A percentile compares a stretch with the other conserved stretches of the same genome.
phyloP scores from a whole-genome alignment of 352 stramenopile species.

The Phytophthora pisi region DNA sequence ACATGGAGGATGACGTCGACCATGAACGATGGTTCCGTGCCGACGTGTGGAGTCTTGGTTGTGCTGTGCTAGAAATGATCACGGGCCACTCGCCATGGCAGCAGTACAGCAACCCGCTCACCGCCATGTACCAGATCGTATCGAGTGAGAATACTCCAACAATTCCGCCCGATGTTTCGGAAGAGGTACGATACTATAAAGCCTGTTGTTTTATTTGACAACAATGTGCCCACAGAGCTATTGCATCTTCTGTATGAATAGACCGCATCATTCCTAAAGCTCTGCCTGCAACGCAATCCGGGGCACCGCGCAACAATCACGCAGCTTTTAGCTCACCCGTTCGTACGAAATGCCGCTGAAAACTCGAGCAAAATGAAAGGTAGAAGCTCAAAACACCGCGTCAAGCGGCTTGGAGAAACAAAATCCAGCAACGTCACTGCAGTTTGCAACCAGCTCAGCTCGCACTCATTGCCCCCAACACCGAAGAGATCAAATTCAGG shows the following conservation, averaged over 20 bases:
- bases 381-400: conserved; percentile 16
- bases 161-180: conserved; percentile 57
- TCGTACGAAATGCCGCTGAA: conserved; percentile 55
- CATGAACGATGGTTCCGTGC: conserved; percentile 86
- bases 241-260: conserved; percentile 19
- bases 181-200: conserved; percentile 43
- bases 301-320: conserved; percentile 80
- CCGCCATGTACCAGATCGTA: conserved; percentile 92
- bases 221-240: not conserved
- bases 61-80: conserved; percentile 93
- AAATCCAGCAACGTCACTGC: not conserved
- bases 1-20: conserved; percentile 13
- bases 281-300: conserved; percentile 72
- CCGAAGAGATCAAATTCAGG: conserved; percentile 3
- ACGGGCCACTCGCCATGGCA: conserved; percentile 90
- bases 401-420: conserved; percentile 4
- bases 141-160: conserved; percentile 67
- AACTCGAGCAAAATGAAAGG: conserved; percentile 8
- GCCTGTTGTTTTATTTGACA: no score
- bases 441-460: conserved; percentile 22
- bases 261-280: conserved; percentile 60
- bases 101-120: conserved; percentile 89
- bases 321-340: conserved; percentile 92
- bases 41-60: conserved; percentile 94
- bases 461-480: conserved; percentile 4